Base-by-base conservation (phyloP, 345 rosid species). In the Balakata baccata region DNA sequence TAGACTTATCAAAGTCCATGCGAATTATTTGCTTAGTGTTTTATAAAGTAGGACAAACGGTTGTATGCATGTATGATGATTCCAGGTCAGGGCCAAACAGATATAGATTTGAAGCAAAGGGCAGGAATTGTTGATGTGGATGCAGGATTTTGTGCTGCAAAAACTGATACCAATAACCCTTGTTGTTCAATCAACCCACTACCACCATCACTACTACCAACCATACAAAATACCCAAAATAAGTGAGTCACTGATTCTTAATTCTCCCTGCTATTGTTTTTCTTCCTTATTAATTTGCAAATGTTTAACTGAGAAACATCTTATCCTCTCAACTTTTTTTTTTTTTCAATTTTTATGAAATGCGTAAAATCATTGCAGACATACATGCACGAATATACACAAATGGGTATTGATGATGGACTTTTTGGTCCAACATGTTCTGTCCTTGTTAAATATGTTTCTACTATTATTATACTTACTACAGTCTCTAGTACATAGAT, bases 61-160 rank as follows among this genome's bases (percentile, higher is more conserved):
- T 57, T 84, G 59, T 43, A 18, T 37, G 2, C 34, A 29, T 61
- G n/a, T 74, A 54, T 79, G 61, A 64, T 75, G 66, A 62, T 80
- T 80, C 72, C 88, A 88, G 91, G 88, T 80, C 82, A 67, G 66
- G 87, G 73, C 61, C 83, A 67, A 81, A 70, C 77, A 77, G 79
- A 78, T 65, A 68, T 70, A 78, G 77, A 78, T 74, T 79, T 84
- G 75, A 81, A 74, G 73, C 78, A 79, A 67, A 73, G 79, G 59
- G 62, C 71, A 68, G 76, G 60, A 38, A 57, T 78, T 4, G 72
- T 56, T 69, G 86, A 77, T 64, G 71, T 47, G 25, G 65, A 43
- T 59, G 61, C 59, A 17, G 64, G 54, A 41, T 41, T 39, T 41
- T 53, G 52, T 23, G 8, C 46, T 47, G 51, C 22, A 52, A 64